phyloP scores from a whole-genome alignment of 176 grass and related monocot species.

The Paspalum vaginatum region DNA sequence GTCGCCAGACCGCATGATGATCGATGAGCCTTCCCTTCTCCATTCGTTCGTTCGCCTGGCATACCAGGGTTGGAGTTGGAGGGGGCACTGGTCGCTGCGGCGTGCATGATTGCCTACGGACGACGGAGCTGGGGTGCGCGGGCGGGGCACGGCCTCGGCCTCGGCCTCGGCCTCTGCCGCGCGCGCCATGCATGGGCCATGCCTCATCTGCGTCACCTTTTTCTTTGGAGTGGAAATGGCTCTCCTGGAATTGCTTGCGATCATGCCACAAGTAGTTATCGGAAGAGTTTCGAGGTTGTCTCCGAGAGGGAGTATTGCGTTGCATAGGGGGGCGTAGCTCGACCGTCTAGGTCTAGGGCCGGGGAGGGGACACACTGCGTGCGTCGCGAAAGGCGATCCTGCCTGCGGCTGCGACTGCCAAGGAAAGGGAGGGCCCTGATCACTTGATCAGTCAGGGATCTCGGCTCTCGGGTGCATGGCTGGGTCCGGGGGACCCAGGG shows the following conservation, averaged over 20 bases:
- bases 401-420: neutral
- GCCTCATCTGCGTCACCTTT: too few species aligned
- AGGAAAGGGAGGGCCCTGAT: neutral
- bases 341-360: too few species aligned
- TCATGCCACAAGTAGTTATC: neutral
- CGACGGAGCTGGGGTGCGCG: too few species aligned
- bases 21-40: neutral
- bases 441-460: neutral
- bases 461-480: neutral
- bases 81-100: too few species aligned
- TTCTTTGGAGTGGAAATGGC: too few species aligned
- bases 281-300: neutral
- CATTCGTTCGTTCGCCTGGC: too few species aligned
- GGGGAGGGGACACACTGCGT: neutral
- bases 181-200: too few species aligned
- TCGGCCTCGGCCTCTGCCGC: too few species aligned
- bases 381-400: neutral
- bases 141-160: too few species aligned
- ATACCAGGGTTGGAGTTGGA: too few species aligned
- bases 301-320: neutral
- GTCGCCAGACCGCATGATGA: constrained; percentile 30
- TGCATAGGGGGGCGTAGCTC: neutral
- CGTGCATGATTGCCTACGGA: too few species aligned
- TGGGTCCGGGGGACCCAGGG: neutral
- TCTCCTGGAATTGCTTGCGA: too few species aligned